Evolutionary conservation across 306 rosid species (phyloP).

Genomic region (Datisca glomerata): DNA sequence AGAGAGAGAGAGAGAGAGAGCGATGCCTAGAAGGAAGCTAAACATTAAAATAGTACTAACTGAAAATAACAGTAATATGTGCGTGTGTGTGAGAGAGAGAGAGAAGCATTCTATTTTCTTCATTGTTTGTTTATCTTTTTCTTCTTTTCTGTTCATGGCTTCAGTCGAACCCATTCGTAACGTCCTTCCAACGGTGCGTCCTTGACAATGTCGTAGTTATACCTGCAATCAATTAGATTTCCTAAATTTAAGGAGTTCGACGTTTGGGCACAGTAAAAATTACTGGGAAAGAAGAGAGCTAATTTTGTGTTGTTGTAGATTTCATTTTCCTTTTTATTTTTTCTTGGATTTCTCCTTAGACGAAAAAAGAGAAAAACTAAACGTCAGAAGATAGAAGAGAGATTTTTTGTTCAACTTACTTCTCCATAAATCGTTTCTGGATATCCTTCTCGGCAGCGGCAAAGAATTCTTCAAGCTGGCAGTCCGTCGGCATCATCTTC

Average conservation of each 20-base stretch:
- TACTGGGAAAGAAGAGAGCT: background rate
- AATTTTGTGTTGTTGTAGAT: background rate
- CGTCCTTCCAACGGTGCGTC: slow-evolving; percentile 84
- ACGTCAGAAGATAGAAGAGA: too few species aligned
- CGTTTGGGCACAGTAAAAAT: too few species aligned
- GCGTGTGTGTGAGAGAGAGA: background rate
- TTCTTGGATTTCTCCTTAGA: background rate
- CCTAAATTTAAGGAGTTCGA: too few species aligned
- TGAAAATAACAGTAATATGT: slow-evolving; percentile 19
- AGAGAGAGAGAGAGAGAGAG: slow-evolving; percentile 6
- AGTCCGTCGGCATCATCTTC: slow-evolving; percentile 49
- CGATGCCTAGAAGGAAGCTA: slow-evolving; percentile 6
- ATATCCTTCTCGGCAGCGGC: slow-evolving; percentile 48
- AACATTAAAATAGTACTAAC: slow-evolving; percentile 12
- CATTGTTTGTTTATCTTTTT: background rate
- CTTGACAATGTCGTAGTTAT: slow-evolving; percentile 61
- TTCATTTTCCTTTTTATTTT: background rate
- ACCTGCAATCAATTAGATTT: slow-evolving; percentile 34
- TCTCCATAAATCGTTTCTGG: slow-evolving; percentile 40
- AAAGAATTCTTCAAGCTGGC: slow-evolving; percentile 77
- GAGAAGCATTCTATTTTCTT: background rate
- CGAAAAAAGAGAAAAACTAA: background rate
- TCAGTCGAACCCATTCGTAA: slow-evolving; percentile 68
- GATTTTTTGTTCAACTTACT: slow-evolving; percentile 29
- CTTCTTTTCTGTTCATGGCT: slow-evolving; percentile 28